Evolutionary conservation across 2,329 filamentous ascomycete genomes (phyloP).

Genomic region (Fusarium abutilonis): DNA sequence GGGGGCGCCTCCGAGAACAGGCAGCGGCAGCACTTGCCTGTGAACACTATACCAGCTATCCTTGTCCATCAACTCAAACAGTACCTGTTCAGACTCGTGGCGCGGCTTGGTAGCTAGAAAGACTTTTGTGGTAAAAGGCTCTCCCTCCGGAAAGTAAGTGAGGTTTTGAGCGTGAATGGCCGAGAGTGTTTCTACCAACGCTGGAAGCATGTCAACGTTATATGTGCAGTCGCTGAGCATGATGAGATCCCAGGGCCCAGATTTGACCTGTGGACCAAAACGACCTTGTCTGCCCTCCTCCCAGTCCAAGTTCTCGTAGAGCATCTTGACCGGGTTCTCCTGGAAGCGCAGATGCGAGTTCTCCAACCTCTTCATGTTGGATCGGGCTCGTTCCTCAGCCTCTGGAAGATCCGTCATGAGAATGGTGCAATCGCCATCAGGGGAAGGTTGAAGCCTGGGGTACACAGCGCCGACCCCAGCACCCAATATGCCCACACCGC

Average conservation of each 20-base stretch:
- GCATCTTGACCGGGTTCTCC: constrained; percentile 44
- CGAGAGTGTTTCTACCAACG: constrained; percentile 63
- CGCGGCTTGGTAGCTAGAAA: constrained; percentile 66
- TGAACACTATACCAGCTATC: constrained; percentile 58
- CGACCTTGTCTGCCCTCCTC: constrained; percentile 58
- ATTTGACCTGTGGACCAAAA: constrained; percentile 55
- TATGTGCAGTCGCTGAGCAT: constrained; percentile 70
- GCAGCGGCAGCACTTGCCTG: constrained; percentile 56
- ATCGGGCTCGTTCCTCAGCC: constrained; percentile 59
- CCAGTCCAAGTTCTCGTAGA: constrained; percentile 68
- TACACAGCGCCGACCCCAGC: constrained; percentile 57
- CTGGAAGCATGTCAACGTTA: constrained; percentile 65
- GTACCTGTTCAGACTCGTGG: constrained; percentile 61
- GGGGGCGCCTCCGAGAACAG: constrained; percentile 56
- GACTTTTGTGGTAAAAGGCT: constrained; percentile 53
- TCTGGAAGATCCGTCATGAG: constrained; percentile 66
- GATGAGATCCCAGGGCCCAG: constrained; percentile 61
- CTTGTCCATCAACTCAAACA: constrained; percentile 59
- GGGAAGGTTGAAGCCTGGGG: constrained; percentile 33
- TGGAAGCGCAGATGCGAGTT: constrained; percentile 27
- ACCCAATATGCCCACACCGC: constrained; percentile 66
- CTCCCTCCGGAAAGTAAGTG: constrained; percentile 28
- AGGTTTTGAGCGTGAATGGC: constrained; percentile 56
- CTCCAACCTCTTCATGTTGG: constrained; percentile 57
- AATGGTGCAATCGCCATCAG: constrained; percentile 47